phyloP scores from a whole-genome alignment of 441 rosid species.

The Metrosideros polymorpha region DNA sequence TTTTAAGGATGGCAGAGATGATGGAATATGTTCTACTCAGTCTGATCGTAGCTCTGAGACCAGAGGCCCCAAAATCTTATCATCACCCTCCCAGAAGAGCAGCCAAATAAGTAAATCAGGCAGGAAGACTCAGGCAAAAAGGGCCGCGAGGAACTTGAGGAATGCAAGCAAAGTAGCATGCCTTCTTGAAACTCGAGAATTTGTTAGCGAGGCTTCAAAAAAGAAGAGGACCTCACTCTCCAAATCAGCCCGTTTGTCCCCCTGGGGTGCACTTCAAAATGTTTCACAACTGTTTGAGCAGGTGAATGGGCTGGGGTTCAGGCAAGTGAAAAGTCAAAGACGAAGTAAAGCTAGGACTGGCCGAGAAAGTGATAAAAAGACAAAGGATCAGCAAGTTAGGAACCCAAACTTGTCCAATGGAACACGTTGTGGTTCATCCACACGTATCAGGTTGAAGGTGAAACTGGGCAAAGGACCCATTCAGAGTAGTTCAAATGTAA shows the following conservation, averaged over 20 bases:
- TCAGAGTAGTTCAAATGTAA: constrained; percentile 24
- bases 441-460: constrained; percentile 65
- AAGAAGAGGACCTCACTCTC: constrained; percentile 64
- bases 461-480: constrained; percentile 58
- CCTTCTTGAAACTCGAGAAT: constrained; percentile 20
- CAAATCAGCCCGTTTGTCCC: constrained; percentile 58
- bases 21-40: constrained; percentile 27
- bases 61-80: constrained; percentile 16
- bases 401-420: constrained; percentile 23
- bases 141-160: constrained; percentile 27
- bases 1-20: constrained; percentile 17
- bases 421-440: constrained; percentile 25
- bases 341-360: constrained; percentile 23
- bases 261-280: constrained; percentile 53
- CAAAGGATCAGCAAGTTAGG: constrained; percentile 17
- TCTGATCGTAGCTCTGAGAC: constrained; percentile 34
- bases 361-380: constrained; percentile 24
- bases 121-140: constrained; percentile 29
- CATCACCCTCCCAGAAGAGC: constrained; percentile 38
- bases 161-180: constrained; percentile 25
- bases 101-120: constrained; percentile 30
- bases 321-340: constrained; percentile 27
- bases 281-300: constrained; percentile 33
- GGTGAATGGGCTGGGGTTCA: constrained; percentile 23
- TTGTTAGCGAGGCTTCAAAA: constrained; percentile 34